Evolutionary conservation across 2,329 filamentous ascomycete genomes (phyloP).

Genomic region (Xylariaceae sp.): DNA sequence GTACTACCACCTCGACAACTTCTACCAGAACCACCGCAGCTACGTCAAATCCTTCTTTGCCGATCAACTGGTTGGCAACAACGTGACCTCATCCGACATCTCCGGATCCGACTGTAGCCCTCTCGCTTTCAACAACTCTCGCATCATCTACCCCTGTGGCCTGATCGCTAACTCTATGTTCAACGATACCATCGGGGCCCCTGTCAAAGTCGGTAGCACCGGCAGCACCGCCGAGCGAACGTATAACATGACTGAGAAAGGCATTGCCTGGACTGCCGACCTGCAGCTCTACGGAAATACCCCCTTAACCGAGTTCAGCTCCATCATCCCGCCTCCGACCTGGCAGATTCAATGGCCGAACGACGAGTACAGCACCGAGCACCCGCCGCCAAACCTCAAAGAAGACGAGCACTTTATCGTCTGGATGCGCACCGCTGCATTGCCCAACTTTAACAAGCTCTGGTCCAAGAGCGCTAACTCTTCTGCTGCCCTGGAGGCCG

Average conservation of each 20-base stretch:
- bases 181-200: constrained; percentile 80
- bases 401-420: constrained; percentile 86
- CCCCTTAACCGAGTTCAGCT: constrained; percentile 50
- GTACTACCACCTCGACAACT: constrained; percentile 95
- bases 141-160: constrained; percentile 89
- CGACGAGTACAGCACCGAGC: constrained; percentile 62
- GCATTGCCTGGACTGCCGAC: constrained; percentile 86
- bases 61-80: constrained; percentile 72
- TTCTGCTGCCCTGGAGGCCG: constrained; percentile 58
- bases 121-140: constrained; percentile 53
- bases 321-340: constrained; percentile 81
- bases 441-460: constrained; percentile 93
- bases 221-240: constrained; percentile 38
- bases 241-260: constrained; percentile 72
- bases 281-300: constrained; percentile 72
- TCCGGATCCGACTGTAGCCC: constrained; percentile 70
- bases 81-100: constrained; percentile 58
- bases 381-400: constrained; percentile 67
- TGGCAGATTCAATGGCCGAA: constrained; percentile 70
- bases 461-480: constrained; percentile 70
- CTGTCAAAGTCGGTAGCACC: constrained; percentile 55
- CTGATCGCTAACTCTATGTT: constrained; percentile 96
- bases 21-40: constrained; percentile 97
- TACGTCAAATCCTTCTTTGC: constrained; percentile 89
- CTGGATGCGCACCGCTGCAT: constrained; percentile 96